Evolutionary conservation across 1,284 basidiomycete species (phyloP).

Genomic region (Cutaneotrichosporon cyanovorans): DNA sequence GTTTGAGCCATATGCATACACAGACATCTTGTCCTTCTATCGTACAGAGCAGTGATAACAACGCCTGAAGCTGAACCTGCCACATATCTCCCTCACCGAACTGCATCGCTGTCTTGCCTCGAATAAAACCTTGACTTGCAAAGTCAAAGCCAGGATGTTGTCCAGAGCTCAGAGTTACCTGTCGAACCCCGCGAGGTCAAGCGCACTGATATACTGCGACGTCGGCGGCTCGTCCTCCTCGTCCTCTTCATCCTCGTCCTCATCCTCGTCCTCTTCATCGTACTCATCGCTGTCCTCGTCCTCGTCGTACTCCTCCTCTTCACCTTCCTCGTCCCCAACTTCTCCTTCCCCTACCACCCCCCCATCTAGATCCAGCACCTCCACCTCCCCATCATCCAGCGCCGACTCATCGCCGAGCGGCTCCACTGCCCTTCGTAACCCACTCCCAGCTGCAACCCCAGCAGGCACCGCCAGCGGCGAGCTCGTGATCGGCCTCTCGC

Average conservation of each 20-base stretch:
- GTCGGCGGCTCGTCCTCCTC: slow-evolving; percentile 28
- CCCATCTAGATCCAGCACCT: slow-evolving; percentile 10
- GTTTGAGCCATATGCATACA: no score
- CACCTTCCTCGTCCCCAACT: slow-evolving; percentile 26
- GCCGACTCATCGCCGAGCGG: background rate
- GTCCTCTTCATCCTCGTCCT: slow-evolving; percentile 36
- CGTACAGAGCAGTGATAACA: no score
- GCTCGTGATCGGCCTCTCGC: no score
- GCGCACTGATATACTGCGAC: slow-evolving; percentile 40
- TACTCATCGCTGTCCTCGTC: slow-evolving; percentile 29
- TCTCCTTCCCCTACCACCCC: slow-evolving; percentile 23
- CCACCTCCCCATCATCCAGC: slow-evolving; percentile 1
- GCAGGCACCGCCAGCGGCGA: background rate
- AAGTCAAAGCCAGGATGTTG: background rate
- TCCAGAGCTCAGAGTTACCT: slow-evolving; percentile 41
- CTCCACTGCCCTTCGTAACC: background rate
- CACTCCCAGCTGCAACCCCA: no score
- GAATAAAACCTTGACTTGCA: no score
- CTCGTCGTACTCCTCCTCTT: slow-evolving; percentile 29
- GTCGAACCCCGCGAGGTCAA: slow-evolving; percentile 29
- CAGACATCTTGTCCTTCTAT: no score
- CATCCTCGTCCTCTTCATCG: slow-evolving; percentile 32
- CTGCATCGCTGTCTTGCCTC: no score
- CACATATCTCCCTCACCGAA: no score
- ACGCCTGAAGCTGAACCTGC: no score